Conservation (phyloP, 345 rosid genomes). For the Citrus sp. region DNA sequence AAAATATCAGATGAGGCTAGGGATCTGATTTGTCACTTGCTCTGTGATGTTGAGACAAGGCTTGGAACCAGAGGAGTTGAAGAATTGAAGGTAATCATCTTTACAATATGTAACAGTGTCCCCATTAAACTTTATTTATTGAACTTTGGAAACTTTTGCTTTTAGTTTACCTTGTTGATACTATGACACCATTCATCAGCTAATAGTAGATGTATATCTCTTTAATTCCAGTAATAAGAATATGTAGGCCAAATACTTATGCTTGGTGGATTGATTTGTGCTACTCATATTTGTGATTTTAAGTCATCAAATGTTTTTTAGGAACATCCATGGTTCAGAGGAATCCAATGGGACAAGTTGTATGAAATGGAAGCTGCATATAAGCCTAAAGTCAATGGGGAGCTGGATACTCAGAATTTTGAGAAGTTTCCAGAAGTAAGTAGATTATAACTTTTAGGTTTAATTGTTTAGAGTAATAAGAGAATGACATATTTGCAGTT, state of each 20-base stretch:
- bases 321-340: conserved; percentile 82
- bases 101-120: not conserved
- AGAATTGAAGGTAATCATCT: conserved; percentile 70
- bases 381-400: conserved; percentile 83
- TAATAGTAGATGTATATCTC: not conserved
- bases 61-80: conserved; percentile 88
- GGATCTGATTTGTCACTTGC: conserved; percentile 84
- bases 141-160: conserved; percentile 2
- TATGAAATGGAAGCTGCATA: conserved; percentile 88
- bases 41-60: conserved; percentile 88
- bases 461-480: too few species aligned
- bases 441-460: conserved; percentile 13
- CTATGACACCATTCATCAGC: not conserved
- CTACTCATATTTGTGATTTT: conserved; percentile 8
- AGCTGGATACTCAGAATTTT: conserved; percentile 93
- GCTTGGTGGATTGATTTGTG: not conserved
- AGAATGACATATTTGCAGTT: not conserved
- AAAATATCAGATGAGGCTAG: conserved; percentile 80
- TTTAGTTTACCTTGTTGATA: not conserved
- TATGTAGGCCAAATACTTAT: not conserved
- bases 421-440: conserved; percentile 98
- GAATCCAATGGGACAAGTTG: conserved; percentile 77
- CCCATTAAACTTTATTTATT: not conserved
- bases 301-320: conserved; percentile 29
- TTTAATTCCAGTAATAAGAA: not conserved